Conservation (phyloP, 1,284 basidiomycete species). For the Vanrija sp. region DNA sequence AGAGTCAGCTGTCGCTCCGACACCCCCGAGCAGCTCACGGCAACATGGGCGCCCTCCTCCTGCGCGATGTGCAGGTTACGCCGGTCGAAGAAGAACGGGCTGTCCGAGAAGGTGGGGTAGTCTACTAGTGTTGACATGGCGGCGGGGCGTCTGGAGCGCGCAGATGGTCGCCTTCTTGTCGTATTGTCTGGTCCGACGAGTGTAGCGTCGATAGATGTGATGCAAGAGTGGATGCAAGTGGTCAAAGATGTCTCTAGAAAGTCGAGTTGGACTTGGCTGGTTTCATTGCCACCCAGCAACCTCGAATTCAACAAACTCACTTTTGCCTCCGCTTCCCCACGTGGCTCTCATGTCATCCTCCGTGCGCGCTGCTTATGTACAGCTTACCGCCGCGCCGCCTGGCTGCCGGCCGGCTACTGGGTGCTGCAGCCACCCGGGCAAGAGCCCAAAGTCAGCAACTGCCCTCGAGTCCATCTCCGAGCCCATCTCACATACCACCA, state of each 20-base stretch:
- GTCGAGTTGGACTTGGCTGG: neutral
- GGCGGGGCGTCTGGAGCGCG: neutral
- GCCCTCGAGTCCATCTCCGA: no score
- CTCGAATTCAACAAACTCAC: slow-evolving; percentile 4
- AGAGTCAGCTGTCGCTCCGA: neutral
- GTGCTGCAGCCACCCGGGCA: no score
- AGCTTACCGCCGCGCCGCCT: no score
- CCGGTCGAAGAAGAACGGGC: slow-evolving; percentile 49
- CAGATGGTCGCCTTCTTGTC: no score
- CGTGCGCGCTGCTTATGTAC: no score
- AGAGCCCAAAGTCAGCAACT: no score
- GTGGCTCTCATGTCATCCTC: no score
- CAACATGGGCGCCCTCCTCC: slow-evolving; percentile 34
- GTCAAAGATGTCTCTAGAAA: neutral
- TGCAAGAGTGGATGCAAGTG: neutral
- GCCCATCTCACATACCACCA: neutral
- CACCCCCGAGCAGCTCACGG: slow-evolving; percentile 26
- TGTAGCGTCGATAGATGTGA: neutral
- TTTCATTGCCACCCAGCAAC: slow-evolving; percentile 9
- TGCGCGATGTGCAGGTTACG: slow-evolving; percentile 39
- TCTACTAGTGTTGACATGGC: slow-evolving; percentile 21
- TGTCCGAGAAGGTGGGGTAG: slow-evolving; percentile 47
- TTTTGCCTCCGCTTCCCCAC: no score
- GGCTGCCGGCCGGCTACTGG: no score
- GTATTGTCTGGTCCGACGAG: neutral